Evolutionary conservation across 352 stramenopile species (phyloP), one percentile per base, ranked within the genome.

Genomic region (Phytophthora sojae): DNA sequence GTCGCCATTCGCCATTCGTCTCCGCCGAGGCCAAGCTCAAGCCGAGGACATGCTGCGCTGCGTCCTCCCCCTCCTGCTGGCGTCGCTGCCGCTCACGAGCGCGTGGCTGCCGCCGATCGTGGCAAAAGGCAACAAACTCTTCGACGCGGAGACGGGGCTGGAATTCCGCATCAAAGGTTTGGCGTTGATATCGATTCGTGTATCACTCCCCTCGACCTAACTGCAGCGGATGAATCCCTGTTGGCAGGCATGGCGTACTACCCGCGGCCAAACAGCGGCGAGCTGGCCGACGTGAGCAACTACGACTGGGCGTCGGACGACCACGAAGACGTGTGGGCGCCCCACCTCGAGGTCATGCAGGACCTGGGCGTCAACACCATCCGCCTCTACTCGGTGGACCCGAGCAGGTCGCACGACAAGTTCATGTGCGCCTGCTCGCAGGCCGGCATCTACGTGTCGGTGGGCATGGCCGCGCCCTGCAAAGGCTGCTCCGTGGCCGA

Each of bases 91-190:
- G 3, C n/a, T 30, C n/a, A 29, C 55, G 1, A 29, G 45, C 1
- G 81, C 77, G n/a, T 91, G 79, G 83, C n/a, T 84, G 14, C 51
- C 79, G 11, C 79, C 77, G 4, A 82, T 91, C 67, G 61, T 89
- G 4, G 42, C 66, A 32, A 89, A 88, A 60, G 87, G 88, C 64
- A 95, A 95, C 79, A 96, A 95, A 68, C 86, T 96, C 67, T 97
- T 96, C 73, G 76, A 95, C 73, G 86, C 80, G 14, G 63, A 80
- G 3, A 89, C 83, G 1, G 81, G 82, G 12, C 50, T 81, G 8
- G 86, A 97, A 64, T 91, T 93, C 62, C 76, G 81, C 25, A 80
- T 91, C 49, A 90, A 91, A 45, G 37, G 30, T 35, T 35, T 35
- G 30, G 30, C 30, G 11, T 9, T 0, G 30, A 35, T 11, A 35